Percentiles rank a stretch among this genome's conserved stretches.
Conservation (phyloP, 208 protist genomes). For the Leishmania mexicana region DNA sequence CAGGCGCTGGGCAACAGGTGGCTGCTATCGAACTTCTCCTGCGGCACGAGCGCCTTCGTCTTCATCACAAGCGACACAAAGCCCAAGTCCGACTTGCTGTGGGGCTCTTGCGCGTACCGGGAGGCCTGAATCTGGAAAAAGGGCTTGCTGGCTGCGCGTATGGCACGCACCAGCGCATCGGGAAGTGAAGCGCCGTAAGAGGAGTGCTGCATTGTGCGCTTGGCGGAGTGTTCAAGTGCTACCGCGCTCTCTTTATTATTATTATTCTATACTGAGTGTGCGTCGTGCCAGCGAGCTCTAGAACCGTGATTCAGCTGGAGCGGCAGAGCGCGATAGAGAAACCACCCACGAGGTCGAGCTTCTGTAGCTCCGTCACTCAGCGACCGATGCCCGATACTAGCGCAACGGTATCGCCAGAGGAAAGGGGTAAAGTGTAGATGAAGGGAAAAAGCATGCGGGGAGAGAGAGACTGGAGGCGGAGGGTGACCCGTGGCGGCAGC, state of each 20-base stretch:
- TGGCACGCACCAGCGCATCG: conserved; percentile 24
- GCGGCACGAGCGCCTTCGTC: conserved; percentile 8
- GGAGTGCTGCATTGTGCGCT: not conserved
- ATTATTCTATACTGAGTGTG: not conserved
- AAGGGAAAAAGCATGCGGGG: not conserved
- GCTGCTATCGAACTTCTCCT: conserved; percentile 1
- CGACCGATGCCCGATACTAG: not conserved
- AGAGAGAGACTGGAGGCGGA: not conserved
- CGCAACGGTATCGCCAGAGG: not conserved
- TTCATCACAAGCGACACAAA: conserved; percentile 14
- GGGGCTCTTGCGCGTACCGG: conserved; percentile 17
- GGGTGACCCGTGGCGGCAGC: not conserved
- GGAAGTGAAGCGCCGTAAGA: not conserved
- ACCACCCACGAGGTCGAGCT: not conserved
- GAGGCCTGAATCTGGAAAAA: conserved; percentile 33
- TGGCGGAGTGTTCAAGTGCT: not conserved
- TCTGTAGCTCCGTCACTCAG: not conserved
- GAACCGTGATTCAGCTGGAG: not conserved
- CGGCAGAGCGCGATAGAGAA: not conserved
- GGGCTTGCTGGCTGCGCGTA: conserved; percentile 12
- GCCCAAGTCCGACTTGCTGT: not conserved
- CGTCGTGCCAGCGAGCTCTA: not conserved
- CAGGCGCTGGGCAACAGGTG: conserved; percentile 26
- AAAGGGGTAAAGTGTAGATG: not conserved
- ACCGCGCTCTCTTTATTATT: not conserved